Evolutionary conservation across 129 eudicot species (phyloP).

Genomic region (Saussurea involucrata): DNA sequence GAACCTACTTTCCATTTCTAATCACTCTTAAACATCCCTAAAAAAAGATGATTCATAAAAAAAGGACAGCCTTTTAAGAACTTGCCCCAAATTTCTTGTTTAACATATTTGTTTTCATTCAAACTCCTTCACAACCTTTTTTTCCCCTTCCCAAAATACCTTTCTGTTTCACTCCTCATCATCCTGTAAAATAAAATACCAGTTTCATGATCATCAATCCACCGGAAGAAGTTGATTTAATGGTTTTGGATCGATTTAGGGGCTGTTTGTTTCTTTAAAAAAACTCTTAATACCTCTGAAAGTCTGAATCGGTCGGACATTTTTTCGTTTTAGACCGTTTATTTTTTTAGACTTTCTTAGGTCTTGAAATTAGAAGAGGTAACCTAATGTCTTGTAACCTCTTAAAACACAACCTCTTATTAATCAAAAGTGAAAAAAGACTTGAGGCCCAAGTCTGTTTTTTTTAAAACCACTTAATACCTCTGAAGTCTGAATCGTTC

Average conservation of each 20-base stretch:
- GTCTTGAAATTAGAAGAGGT: too few relatives aligned
- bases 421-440: too few relatives aligned
- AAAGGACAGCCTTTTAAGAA: background rate
- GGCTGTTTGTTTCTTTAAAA: too few relatives aligned
- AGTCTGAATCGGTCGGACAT: too few relatives aligned
- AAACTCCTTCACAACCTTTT: background rate
- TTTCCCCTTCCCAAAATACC: background rate
- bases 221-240: background rate
- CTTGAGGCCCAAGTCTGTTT: too few relatives aligned
- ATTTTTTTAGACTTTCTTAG: too few relatives aligned
- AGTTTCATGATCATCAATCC: background rate
- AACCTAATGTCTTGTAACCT: too few relatives aligned
- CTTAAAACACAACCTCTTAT: too few relatives aligned
- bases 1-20: conserved; percentile 4
- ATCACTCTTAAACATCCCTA: conserved; percentile 5
- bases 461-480: too few relatives aligned
- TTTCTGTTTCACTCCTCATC: conserved; percentile 33
- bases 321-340: too few relatives aligned
- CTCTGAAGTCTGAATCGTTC: too few relatives aligned
- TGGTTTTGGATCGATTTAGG: background rate
- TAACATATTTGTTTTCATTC: conserved; percentile 8
- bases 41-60: conserved; percentile 9
- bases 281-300: too few relatives aligned
- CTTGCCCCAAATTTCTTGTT: conserved; percentile 17
- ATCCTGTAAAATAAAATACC: background rate